A percentile compares a stretch with the other conserved stretches of the same genome.
Evolutionary conservation across 352 stramenopile genomes (phyloP).

Genomic region (Globisporangium barbulae): DNA sequence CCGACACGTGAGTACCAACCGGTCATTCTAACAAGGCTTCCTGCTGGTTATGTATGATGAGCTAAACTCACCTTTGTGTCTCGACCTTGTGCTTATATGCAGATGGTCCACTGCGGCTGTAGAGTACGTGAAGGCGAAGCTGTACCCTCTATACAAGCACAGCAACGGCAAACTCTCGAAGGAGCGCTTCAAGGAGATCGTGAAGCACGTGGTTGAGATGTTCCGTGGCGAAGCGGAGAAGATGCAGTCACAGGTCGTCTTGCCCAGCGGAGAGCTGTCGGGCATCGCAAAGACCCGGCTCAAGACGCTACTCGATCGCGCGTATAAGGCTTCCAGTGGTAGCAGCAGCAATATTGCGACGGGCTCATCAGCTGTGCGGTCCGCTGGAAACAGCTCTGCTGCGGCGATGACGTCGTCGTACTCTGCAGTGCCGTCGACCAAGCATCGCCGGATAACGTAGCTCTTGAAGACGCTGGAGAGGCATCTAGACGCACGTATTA

Average conservation of each 20-base stretch:
- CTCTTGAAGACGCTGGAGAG: background rate
- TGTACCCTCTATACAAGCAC: constrained; percentile 80
- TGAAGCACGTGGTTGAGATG: constrained; percentile 57
- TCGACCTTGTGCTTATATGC: background rate
- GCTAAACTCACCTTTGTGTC: background rate
- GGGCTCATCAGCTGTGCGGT: background rate
- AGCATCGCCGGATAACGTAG: constrained; percentile 33
- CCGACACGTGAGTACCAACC: constrained; percentile 33
- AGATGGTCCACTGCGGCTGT: constrained; percentile 49
- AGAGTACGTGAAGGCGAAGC: constrained; percentile 76
- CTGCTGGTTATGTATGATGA: constrained; percentile 5
- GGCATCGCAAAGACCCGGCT: constrained; percentile 62
- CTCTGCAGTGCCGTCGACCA: constrained; percentile 35
- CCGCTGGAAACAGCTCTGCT: constrained; percentile 18
- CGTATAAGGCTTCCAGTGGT: constrained; percentile 44
- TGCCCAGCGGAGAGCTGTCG: constrained; percentile 39
- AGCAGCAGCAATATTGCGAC: background rate
- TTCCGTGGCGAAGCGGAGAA: constrained; percentile 56
- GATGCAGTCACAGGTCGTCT: constrained; percentile 57
- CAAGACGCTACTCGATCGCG: constrained; percentile 69
- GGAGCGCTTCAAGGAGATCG: constrained; percentile 77
- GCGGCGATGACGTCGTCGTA: constrained; percentile 28
- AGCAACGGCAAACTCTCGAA: constrained; percentile 54
- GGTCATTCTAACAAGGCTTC: background rate
- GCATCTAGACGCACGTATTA: background rate